phyloP scores from a whole-genome alignment of 1,139 yeast genomes.

The Eremothecium gossypii region DNA sequence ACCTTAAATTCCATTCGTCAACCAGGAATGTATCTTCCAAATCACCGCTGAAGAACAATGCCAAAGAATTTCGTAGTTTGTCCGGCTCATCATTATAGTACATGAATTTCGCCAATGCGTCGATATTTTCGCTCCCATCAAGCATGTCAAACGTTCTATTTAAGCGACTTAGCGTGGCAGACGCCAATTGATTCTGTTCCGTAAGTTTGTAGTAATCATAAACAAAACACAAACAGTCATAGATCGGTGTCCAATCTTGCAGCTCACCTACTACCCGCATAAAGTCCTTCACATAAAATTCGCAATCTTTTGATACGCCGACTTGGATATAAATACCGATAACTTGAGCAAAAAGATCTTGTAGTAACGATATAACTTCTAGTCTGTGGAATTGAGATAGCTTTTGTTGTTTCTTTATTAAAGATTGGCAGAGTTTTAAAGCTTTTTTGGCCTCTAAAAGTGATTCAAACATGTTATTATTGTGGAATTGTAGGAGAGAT shows the following conservation, averaged over 20 bases:
- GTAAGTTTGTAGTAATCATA: slow-evolving; percentile 18
- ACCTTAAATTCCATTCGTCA: slow-evolving; percentile 24
- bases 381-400: slow-evolving; percentile 31
- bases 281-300: slow-evolving; percentile 42
- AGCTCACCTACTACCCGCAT: slow-evolving; percentile 30
- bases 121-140: slow-evolving; percentile 23
- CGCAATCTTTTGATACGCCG: slow-evolving; percentile 48
- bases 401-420: slow-evolving; percentile 26
- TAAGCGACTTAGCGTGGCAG: slow-evolving; percentile 13
- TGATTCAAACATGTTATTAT: slow-evolving; percentile 20
- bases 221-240: slow-evolving; percentile 19
- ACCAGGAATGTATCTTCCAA: slow-evolving; percentile 19
- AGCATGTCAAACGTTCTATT: slow-evolving; percentile 21
- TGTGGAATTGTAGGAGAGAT: slow-evolving; percentile 17
- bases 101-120: slow-evolving; percentile 16
- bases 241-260: slow-evolving; percentile 27
- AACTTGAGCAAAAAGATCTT: slow-evolving; percentile 32
- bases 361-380: slow-evolving; percentile 31
- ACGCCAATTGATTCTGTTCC: slow-evolving; percentile 13
- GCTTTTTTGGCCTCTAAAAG: slow-evolving; percentile 28
- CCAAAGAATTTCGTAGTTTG: slow-evolving; percentile 18
- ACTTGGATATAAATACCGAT: slow-evolving; percentile 35
- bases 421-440: slow-evolving; percentile 28
- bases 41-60: slow-evolving; percentile 19
- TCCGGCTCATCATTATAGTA: slow-evolving; percentile 17